phyloP scores from a whole-genome alignment of 1,284 basidiomycete genomes.

The Hortiboletus rubellus region DNA sequence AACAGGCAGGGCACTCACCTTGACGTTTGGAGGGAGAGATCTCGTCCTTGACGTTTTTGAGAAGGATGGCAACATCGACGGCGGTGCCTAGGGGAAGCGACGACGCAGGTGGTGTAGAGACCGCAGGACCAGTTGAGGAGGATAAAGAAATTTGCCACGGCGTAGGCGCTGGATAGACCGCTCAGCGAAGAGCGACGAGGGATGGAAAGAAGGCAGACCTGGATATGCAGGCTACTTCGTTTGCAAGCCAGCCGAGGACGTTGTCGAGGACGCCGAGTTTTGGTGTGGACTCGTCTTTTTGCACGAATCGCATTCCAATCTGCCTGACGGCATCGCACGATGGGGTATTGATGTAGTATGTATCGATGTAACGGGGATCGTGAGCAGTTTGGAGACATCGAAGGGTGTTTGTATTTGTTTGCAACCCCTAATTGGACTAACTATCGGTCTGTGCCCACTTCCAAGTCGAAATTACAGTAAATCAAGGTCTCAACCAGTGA shows the following conservation, averaged over 20 bases:
- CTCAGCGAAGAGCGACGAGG: slow-evolving; percentile 7
- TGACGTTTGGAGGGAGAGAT: slow-evolving; percentile 27
- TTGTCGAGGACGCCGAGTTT: slow-evolving; percentile 64
- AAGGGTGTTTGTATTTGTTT: too few relatives aligned
- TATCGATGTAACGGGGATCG: slow-evolving; percentile 75
- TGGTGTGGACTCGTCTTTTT: slow-evolving; percentile 51
- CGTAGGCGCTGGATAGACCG: slow-evolving; percentile 48
- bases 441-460: too few relatives aligned
- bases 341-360: slow-evolving; percentile 23
- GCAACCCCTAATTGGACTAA: too few relatives aligned
- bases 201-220: slow-evolving; percentile 42
- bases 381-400: slow-evolving; percentile 73
- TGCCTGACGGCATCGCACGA: slow-evolving; percentile 72
- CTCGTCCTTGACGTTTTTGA: slow-evolving; percentile 54
- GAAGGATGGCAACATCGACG: slow-evolving; percentile 59
- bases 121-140: slow-evolving; percentile 74
- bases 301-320: slow-evolving; percentile 62
- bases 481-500: not conserved
- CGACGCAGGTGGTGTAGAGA: slow-evolving; percentile 56
- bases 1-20: slow-evolving; percentile 10
- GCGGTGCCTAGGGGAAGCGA: slow-evolving; percentile 54
- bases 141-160: slow-evolving; percentile 65
- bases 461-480: not conserved
- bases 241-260: slow-evolving; percentile 69
- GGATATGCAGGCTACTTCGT: slow-evolving; percentile 58